phyloP scores from a whole-genome alignment of 2,329 filamentous ascomycete species.

The Botryosphaeria dothidea region DNA sequence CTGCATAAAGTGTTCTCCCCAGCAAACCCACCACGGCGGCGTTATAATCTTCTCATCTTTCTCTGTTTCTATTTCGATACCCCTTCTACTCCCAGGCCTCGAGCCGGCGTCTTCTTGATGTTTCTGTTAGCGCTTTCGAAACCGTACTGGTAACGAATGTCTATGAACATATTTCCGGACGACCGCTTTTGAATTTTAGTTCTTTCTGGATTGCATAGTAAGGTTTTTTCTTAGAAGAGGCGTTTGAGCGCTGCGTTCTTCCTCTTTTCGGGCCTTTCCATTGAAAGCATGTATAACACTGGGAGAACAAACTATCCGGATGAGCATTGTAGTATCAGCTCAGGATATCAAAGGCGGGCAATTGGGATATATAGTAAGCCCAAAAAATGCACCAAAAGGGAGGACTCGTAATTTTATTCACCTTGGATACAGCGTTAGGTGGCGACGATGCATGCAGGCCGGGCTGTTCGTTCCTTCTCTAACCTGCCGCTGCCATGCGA shows the following conservation, averaged over 20 bases:
- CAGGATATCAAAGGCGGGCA: not conserved
- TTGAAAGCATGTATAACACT: slow-evolving; percentile 1
- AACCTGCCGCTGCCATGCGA: not conserved
- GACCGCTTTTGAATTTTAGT: not conserved
- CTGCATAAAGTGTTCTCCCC: not conserved
- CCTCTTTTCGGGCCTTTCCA: not conserved
- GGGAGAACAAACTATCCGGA: not conserved
- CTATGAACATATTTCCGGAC: slow-evolving; percentile 15
- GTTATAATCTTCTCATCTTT: not conserved
- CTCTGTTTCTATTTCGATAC: slow-evolving; percentile 17
- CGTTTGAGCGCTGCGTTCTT: not conserved
- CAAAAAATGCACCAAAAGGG: not conserved
- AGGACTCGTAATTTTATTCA: not conserved
- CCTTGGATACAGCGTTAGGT: not conserved
- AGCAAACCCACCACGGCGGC: not conserved
- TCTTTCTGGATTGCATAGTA: not conserved
- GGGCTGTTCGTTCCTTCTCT: not conserved
- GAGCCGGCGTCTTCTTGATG: not conserved
- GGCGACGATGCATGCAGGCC: not conserved
- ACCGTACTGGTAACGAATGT: slow-evolving; percentile 15
- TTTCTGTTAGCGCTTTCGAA: slow-evolving; percentile 7
- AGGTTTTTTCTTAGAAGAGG: not conserved
- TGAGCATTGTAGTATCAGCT: slow-evolving; percentile 11
- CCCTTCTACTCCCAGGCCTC: slow-evolving; percentile 8
- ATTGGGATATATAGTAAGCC: not conserved